These are phyloP conservation scores for Penicillium fimorum DNA, from an alignment of 495 filamentous ascomycete species.

Conservation along the genomic window DNA sequence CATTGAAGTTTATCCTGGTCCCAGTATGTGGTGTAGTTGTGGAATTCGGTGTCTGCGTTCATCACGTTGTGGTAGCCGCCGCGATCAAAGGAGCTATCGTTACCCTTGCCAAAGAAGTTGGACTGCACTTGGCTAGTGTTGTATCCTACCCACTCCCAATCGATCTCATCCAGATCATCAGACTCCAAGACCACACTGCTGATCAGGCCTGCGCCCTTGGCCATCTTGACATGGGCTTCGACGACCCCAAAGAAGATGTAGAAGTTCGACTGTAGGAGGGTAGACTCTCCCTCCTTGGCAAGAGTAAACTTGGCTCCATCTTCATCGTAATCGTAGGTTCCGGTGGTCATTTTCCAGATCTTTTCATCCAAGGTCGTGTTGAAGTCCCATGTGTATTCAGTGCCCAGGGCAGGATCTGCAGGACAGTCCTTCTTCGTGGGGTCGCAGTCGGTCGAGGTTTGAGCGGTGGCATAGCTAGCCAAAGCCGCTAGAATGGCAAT, in stretches of 20 bases:
- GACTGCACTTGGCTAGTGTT: conserved; percentile 66
- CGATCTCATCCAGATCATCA: conserved; percentile 90
- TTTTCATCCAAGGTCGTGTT: conserved; percentile 50
- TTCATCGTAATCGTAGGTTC: conserved; percentile 52
- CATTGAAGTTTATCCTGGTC: conserved; percentile 71
- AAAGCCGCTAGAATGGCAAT: conserved; percentile 30
- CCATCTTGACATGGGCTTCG: conserved; percentile 67
- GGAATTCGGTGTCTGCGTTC: conserved; percentile 63
- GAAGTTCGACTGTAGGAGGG: conserved; percentile 70
- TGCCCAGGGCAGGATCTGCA: conserved; percentile 65
- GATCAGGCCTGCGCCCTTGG: conserved; percentile 71
- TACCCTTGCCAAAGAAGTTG: conserved; percentile 94
- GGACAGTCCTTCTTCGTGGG: conserved; percentile 63
- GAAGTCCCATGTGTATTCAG: conserved; percentile 59
- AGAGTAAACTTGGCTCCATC: conserved; percentile 70
- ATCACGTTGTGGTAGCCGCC: conserved; percentile 61
- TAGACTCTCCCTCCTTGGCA: conserved; percentile 60
- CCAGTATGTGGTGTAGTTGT: conserved; percentile 94
- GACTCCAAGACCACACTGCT: conserved; percentile 85
- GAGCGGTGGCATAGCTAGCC: conserved; percentile 31
- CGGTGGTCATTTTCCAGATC: conserved; percentile 65
- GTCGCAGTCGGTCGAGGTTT: conserved; percentile 62
- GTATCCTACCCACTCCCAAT: conserved; percentile 67
- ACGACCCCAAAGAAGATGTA: conserved; percentile 85
- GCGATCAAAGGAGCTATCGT: conserved; percentile 67